Base-by-base conservation (phyloP, 2,329 filamentous ascomycete genomes). In the Pseudocercospora crystallina region DNA sequence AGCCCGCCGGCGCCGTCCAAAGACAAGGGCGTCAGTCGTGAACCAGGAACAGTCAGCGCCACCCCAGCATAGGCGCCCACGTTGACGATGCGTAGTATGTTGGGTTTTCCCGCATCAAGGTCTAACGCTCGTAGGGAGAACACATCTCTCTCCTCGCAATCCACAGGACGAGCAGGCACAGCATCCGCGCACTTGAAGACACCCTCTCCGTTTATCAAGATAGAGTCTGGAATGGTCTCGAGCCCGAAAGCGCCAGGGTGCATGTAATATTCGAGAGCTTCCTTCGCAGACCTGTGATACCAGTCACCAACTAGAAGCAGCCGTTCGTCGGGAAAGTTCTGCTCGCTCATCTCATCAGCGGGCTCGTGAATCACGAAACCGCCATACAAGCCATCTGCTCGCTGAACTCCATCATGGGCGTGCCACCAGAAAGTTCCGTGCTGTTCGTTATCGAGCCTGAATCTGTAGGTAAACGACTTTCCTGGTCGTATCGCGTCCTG, bases 361-460 rank as follows among this genome's bases (percentile, higher is more conserved):
- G 74, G 71, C 5, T 69, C 56, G 60, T 78, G 75, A n/a, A 78
- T 66, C 5, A 78, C 63, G 7, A 78, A 51, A 2, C 74, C 75
- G 11, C 76, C 76, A 49, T 74, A 78, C 10, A 78, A 60, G 0
- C 76, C 76, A 59, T 78, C 76, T 5, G 68, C 71, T 47, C 73
- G 65, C 43, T 72, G 69, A 3, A 72, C 61, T 11, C 69, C 66
- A 2, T 71, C 68, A 59, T 78, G 76, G 3, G 74, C 70, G 63
- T 78, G 76, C 50, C 66, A 78, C 76, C 76, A 78, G 52, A 74
- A 77, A 1, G 74, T 76, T 5, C 73, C 73, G 45, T 66, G 68
- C 55, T 76, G 71, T 32, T 68, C 56, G 8, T 55, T 38, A 2
- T 54, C 49, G 14, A 63, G 47, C 4, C 17, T 44, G 47, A 65